A percentile compares a stretch with the other conserved stretches of the same genome.
Evolutionary conservation across 2,329 filamentous ascomycete genomes (phyloP).

Genomic region (Colletotrichum tropicicola): DNA sequence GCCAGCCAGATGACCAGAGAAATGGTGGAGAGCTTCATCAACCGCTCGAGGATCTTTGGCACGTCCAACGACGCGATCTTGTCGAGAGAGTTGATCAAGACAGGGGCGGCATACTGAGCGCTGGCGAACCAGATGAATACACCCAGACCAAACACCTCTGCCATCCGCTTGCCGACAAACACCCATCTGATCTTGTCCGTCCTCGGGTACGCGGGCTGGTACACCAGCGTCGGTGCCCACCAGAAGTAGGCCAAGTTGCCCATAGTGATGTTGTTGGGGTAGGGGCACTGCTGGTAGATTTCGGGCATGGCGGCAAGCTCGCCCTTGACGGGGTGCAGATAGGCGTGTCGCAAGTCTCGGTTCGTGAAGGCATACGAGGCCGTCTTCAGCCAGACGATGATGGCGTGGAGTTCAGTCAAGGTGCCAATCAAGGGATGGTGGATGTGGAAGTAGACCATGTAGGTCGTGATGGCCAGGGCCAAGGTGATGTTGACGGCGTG

Average conservation of each 20-base stretch:
- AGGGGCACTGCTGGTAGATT: constrained; percentile 84
- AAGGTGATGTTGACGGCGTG: constrained; percentile 87
- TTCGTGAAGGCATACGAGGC: constrained; percentile 97
- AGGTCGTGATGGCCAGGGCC: constrained; percentile 82
- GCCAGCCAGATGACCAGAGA: constrained; percentile 96
- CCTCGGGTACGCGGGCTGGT: constrained; percentile 95
- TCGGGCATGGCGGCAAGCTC: constrained; percentile 78
- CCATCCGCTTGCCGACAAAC: constrained; percentile 85
- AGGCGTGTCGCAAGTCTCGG: constrained; percentile 90
- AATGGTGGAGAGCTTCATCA: constrained; percentile 96
- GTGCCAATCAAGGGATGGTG: constrained; percentile 95
- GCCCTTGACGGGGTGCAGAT: constrained; percentile 77
- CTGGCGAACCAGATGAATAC: constrained; percentile 96
- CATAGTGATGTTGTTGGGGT: constrained; percentile 90
- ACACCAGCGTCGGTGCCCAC: constrained; percentile 96
- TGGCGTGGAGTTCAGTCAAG: constrained; percentile 87
- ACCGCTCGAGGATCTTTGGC: constrained; percentile 82
- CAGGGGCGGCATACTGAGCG: constrained; percentile 92
- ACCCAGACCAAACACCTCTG: constrained; percentile 79
- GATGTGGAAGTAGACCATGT: constrained; percentile 89
- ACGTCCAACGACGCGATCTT: constrained; percentile 86
- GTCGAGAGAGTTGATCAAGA: constrained; percentile 88
- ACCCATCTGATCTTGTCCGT: constrained; percentile 83
- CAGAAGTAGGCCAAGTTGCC: constrained; percentile 93
- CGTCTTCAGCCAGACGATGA: constrained; percentile 96